A percentile compares a stretch with the other conserved stretches of the same genome.
Conservation (phyloP, 2,329 filamentous ascomycete genomes). For the Talaromyces sp. region DNA sequence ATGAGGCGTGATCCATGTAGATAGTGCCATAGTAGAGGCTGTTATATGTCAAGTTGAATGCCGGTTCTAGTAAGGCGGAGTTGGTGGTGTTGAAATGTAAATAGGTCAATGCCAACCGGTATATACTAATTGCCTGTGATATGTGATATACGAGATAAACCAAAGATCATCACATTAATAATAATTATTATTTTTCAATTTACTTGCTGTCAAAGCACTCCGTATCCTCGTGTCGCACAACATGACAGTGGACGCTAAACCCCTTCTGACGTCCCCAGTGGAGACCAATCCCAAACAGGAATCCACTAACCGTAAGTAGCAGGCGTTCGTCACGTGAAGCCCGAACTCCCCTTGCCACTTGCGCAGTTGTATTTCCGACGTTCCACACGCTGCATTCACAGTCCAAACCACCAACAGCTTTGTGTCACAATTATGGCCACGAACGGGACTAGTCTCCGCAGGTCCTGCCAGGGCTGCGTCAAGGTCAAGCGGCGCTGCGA, state of each 20-base stretch:
- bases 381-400: neutral
- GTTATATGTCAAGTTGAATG: neutral
- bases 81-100: neutral
- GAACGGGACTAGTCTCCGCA: slow-evolving; percentile 17
- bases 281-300: neutral
- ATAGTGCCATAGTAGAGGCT: neutral
- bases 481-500: slow-evolving; percentile 25
- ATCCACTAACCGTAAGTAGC: neutral
- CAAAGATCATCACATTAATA: neutral
- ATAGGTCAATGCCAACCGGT: too few relatives aligned
- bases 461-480: slow-evolving; percentile 23
- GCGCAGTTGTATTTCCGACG: neutral
- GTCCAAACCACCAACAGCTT: neutral
- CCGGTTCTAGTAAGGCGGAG: neutral
- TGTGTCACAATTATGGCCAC: neutral
- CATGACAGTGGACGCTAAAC: slow-evolving; percentile 7
- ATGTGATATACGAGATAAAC: neutral
- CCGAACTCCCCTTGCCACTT: neutral
- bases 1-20: neutral
- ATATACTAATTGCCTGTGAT: too few relatives aligned
- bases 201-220: neutral
- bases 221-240: neutral
- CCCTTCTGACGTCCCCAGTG: neutral
- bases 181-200: neutral
- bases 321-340: neutral